Evolutionary conservation across 208 protist species (phyloP).

Genomic region (Trypanosoma melophagium): DNA sequence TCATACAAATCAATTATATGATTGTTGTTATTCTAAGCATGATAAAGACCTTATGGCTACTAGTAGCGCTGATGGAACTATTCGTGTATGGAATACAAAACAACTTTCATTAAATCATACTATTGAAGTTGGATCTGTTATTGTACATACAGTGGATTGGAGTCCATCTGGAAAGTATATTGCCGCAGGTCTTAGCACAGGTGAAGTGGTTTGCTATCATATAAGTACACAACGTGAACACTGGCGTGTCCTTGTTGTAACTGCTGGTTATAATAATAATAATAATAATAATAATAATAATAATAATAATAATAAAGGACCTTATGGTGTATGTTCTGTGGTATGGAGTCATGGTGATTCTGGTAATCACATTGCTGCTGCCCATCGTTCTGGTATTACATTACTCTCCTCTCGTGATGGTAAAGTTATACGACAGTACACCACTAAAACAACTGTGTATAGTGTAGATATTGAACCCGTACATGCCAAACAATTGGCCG

Average conservation of each 20-base stretch:
- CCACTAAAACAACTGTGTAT: slow-evolving; percentile 41
- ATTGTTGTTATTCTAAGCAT: slow-evolving; percentile 65
- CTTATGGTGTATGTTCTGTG: slow-evolving; percentile 44
- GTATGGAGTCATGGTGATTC: slow-evolving; percentile 48
- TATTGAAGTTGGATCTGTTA: slow-evolving; percentile 65
- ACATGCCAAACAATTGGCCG: slow-evolving; percentile 64
- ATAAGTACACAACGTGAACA: slow-evolving; percentile 60
- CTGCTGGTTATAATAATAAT: neutral
- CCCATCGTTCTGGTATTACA: slow-evolving; percentile 54
- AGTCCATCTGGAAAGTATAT: slow-evolving; percentile 82
- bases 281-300: no score
- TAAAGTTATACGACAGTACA: slow-evolving; percentile 68
- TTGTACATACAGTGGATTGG: slow-evolving; percentile 79
- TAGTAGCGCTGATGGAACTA: slow-evolving; percentile 73
- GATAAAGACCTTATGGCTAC: slow-evolving; percentile 83
- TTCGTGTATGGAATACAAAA: slow-evolving; percentile 85
- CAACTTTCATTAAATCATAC: slow-evolving; percentile 44
- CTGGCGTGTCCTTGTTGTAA: slow-evolving; percentile 54
- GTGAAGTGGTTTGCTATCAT: slow-evolving; percentile 75
- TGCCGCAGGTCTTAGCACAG: slow-evolving; percentile 62
- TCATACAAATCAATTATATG: slow-evolving; percentile 86
- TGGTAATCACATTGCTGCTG: slow-evolving; percentile 53
- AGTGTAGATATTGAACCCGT: slow-evolving; percentile 74
- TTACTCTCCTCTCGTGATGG: slow-evolving; percentile 72
- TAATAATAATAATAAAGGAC: slow-evolving; percentile 8